These are phyloP conservation scores for Diutina siamensis DNA, from an alignment of 1,139 yeast species.

Conservation along the genomic window DNA sequence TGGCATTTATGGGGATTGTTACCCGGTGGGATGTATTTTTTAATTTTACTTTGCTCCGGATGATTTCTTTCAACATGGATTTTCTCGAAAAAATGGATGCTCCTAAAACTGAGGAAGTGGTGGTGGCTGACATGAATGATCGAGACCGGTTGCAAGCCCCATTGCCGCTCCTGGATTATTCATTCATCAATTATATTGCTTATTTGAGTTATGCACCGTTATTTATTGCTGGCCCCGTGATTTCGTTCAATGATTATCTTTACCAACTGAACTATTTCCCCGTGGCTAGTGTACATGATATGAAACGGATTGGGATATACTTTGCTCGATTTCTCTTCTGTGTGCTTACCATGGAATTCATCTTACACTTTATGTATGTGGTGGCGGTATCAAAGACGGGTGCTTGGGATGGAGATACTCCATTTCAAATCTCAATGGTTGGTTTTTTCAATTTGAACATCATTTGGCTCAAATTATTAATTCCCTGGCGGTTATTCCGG, in stretches of 20 bases:
- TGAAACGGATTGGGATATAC: slow-evolving; percentile 45
- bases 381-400: slow-evolving; percentile 83
- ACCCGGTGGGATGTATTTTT: slow-evolving; percentile 93
- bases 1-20: slow-evolving; percentile 58
- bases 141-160: slow-evolving; percentile 59
- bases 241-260: slow-evolving; percentile 84
- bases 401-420: slow-evolving; percentile 86
- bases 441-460: slow-evolving; percentile 83
- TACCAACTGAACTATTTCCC: slow-evolving; percentile 49
- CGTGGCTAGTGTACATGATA: slow-evolving; percentile 17
- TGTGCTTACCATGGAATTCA: slow-evolving; percentile 74
- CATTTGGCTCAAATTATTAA: slow-evolving; percentile 82
- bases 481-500: slow-evolving; percentile 94
- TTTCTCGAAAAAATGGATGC: slow-evolving; percentile 32
- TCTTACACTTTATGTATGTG: slow-evolving; percentile 81
- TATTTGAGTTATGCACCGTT: slow-evolving; percentile 80
- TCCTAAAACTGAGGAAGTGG: slow-evolving; percentile 7
- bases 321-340: slow-evolving; percentile 61
- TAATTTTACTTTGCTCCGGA: slow-evolving; percentile 76
- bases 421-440: slow-evolving; percentile 90
- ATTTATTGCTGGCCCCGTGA: slow-evolving; percentile 88
- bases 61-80: slow-evolving; percentile 77
- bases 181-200: slow-evolving; percentile 52
- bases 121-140: slow-evolving; percentile 35
- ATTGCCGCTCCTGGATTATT: slow-evolving; percentile 49